A percentile compares a stretch with the other conserved stretches of the same genome.
Conservation (phyloP, 129 eudicot genomes). For the Ambrosia trifida region DNA sequence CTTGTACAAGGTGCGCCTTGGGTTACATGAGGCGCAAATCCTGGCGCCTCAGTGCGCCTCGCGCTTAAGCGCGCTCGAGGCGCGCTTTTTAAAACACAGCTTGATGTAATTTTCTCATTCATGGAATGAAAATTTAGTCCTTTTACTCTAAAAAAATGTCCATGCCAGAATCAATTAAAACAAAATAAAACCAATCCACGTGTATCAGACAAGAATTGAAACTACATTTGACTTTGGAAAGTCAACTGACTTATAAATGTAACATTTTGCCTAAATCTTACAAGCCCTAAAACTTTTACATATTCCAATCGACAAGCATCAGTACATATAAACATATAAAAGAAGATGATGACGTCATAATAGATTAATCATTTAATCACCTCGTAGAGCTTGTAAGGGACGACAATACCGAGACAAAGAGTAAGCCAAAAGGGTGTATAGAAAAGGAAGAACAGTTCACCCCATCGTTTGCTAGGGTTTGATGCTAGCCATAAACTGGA, state of each 20-base stretch:
- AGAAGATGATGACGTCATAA: not conserved
- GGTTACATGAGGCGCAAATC: no score
- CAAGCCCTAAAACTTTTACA: conserved; percentile 12
- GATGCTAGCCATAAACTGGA: conserved; percentile 69
- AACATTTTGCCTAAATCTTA: not conserved
- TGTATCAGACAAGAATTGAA: not conserved
- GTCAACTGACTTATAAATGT: not conserved
- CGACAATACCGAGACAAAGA: conserved; percentile 87
- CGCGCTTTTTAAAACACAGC: no score
- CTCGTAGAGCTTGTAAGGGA: conserved; percentile 90
- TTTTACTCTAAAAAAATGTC: no score
- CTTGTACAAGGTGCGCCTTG: no score
- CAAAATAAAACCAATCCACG: not conserved
- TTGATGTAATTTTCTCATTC: no score
- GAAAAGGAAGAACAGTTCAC: conserved; percentile 74
- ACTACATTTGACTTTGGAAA: conserved; percentile 3
- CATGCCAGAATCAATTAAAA: not conserved
- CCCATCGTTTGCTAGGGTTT: conserved; percentile 97
- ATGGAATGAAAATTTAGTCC: no score
- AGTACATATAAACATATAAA: not conserved
- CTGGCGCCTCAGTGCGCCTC: no score
- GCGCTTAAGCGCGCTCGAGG: no score
- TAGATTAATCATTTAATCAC: conserved; percentile 37
- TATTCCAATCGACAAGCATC: not conserved
- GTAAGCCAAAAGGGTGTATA: conserved; percentile 97